Percentiles rank a stretch among this genome's conserved stretches.
These are phyloP conservation scores for Pseudophaeomoniella oleicola DNA, from an alignment of 2,329 filamentous ascomycete species.

Conservation along the genomic window DNA sequence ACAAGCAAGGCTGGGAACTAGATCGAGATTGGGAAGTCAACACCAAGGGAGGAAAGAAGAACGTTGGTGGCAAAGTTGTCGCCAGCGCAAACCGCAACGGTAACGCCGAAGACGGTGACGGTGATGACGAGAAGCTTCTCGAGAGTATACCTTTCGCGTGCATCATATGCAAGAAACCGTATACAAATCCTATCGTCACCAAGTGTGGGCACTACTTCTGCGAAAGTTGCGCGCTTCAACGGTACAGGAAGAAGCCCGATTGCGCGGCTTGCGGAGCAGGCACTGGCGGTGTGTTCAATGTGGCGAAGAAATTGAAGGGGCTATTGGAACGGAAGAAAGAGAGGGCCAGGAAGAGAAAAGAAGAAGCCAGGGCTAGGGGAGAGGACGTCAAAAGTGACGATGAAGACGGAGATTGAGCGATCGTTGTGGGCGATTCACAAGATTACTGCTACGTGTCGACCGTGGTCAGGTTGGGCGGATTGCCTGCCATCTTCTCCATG, in stretches of 20 bases:
- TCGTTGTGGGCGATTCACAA: too few species aligned
- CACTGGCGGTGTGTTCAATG: conserved; percentile 81
- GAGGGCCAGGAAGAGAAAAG: conserved; percentile 36
- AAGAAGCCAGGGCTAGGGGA: conserved; percentile 37
- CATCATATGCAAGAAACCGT: conserved; percentile 67
- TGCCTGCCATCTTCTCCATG: too few species aligned
- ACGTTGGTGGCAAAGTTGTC: conserved; percentile 30
- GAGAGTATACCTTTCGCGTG: conserved; percentile 82
- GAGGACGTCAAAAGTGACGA: conserved; percentile 35
- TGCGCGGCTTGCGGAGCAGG: conserved; percentile 77
- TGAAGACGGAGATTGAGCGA: conserved; percentile 18
- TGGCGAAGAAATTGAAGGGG: conserved; percentile 68
- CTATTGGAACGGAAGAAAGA: conserved; percentile 58
- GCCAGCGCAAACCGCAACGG: conserved; percentile 32
- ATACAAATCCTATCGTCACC: conserved; percentile 69
- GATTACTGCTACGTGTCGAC: too few species aligned
- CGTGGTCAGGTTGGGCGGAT: too few species aligned
- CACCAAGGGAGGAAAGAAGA: conserved; percentile 45
- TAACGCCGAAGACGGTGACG: conserved; percentile 7
- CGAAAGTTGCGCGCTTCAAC: conserved; percentile 69
- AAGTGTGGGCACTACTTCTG: conserved; percentile 96
- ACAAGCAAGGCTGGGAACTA: conserved; percentile 86
- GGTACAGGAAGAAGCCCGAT: conserved; percentile 73
- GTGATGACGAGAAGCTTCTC: conserved; percentile 33
- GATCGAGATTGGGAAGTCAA: conserved; percentile 87